Base-by-base conservation (phyloP, 2,329 filamentous ascomycete genomes). In the Gnomoniopsis sp. region DNA sequence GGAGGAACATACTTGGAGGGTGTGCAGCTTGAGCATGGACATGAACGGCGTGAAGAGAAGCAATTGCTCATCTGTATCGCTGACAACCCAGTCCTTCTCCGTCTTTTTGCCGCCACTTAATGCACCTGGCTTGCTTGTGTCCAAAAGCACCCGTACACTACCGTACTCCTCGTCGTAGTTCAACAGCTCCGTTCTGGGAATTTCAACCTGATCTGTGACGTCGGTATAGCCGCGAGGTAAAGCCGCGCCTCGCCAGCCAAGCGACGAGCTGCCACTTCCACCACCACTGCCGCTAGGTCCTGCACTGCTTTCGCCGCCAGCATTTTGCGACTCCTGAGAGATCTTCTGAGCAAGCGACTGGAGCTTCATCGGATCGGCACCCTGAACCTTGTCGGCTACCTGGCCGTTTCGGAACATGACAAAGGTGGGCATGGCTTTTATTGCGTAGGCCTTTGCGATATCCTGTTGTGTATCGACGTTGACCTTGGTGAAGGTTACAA, bases 21-120 rank as follows among this genome's bases (percentile, higher is more conserved):
- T 93, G 75, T 97, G 93, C 53, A 98, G 82, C 79, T 98, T 99
- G 64, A 96, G 72, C 50, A 87, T 90, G 34, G 88, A 86, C 72
- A 93, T 88, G 76, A 99, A 96, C 1, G 95, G 93, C 58, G 96
- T 81, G 74, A 88, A 98, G 49, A 99, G 82, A 83, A 98, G 90
- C 62, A 99, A 79, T 79, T 99, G 95, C 76, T 98, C 93, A 70
- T 99, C 95, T 38, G 93, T 96, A 70, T 97, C 93, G 73, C 91
- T 97, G 79, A 97, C 91, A 22, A 98, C 87, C 88, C 90, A 98
- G 74, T 99, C 93, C 70, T 84, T 85, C 36, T 77, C 75, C 11
- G 75, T 72, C 19, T 72, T 74, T 69, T 86, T 86, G 57, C 76
- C 81, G 67, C 86, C 85, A 51, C 74, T 72, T 57, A 93, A 73